Conservation (phyloP, 768 basidiomycete species). For the Hericium erinaceus region DNA sequence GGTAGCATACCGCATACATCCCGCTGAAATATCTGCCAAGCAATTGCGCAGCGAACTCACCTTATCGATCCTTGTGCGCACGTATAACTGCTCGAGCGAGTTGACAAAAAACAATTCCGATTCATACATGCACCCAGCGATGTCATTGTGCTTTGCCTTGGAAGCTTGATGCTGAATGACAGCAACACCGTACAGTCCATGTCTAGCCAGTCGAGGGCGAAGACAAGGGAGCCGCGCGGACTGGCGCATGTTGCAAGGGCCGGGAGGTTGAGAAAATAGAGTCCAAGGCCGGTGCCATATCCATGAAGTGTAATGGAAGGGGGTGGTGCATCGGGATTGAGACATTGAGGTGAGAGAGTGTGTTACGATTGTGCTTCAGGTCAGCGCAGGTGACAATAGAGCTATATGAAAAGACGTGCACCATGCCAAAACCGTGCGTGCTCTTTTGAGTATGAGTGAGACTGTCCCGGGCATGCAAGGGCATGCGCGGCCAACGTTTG, state of each 20-base stretch:
- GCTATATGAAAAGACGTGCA: slow-evolving; percentile 41
- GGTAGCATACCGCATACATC: slow-evolving; percentile 82
- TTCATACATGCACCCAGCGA: too few species aligned
- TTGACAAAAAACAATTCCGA: too few species aligned
- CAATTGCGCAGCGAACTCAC: slow-evolving; percentile 85
- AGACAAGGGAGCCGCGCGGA: slow-evolving; percentile 54
- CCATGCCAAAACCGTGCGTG: too few species aligned
- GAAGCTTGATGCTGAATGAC: too few species aligned
- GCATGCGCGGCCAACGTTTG: too few species aligned
- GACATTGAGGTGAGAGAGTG: slow-evolving; percentile 48
- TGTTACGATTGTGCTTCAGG: slow-evolving; percentile 67
- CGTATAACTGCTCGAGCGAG: too few species aligned
- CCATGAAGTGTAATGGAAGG: slow-evolving; percentile 83
- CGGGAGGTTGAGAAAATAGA: slow-evolving; percentile 78
- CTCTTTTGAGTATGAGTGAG: too few species aligned
- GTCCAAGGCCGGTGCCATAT: slow-evolving; percentile 89
- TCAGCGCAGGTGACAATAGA: slow-evolving; percentile 48
- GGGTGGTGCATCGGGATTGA: slow-evolving; percentile 45
- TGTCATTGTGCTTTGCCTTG: too few species aligned
- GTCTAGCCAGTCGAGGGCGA: slow-evolving; percentile 91
- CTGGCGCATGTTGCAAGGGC: slow-evolving; percentile 68
- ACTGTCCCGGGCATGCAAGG: too few species aligned
- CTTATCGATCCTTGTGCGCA: too few species aligned
- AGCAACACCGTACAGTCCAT: slow-evolving; percentile 73
- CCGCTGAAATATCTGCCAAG: slow-evolving; percentile 84